Evolutionary conservation across 306 rosid species (phyloP).

Genomic region (Gastrolobium villosum): DNA sequence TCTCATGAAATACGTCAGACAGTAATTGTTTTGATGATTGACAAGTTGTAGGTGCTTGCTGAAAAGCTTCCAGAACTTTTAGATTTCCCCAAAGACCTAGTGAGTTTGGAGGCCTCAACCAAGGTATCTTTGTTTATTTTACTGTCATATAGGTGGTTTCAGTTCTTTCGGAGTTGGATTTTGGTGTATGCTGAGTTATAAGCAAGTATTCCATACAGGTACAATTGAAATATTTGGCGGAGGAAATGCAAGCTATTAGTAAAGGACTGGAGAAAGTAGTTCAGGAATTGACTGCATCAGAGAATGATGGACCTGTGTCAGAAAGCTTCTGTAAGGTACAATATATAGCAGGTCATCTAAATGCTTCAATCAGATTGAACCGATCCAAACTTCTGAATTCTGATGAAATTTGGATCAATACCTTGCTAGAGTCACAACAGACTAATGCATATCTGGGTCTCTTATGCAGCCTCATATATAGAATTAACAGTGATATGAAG

Average conservation of each 20-base stretch:
- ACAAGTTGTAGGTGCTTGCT: slow-evolving; percentile 77
- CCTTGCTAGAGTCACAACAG: background rate
- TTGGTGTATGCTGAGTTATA: slow-evolving; percentile 38
- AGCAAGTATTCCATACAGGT: slow-evolving; percentile 63
- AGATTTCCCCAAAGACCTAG: slow-evolving; percentile 81
- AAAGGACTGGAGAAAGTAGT: slow-evolving; percentile 96
- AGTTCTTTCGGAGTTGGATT: slow-evolving; percentile 33
- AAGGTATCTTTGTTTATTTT: slow-evolving; percentile 64
- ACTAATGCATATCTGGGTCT: slow-evolving; percentile 8
- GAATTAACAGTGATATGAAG: background rate
- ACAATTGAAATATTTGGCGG: slow-evolving; percentile 96
- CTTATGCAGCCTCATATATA: slow-evolving; percentile 3
- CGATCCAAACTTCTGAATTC: slow-evolving; percentile 4
- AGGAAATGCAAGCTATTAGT: slow-evolving; percentile 97
- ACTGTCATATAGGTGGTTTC: slow-evolving; percentile 29
- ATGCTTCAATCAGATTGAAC: slow-evolving; percentile 24
- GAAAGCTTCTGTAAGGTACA: slow-evolving; percentile 85
- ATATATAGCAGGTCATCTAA: slow-evolving; percentile 17
- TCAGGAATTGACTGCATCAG: slow-evolving; percentile 89
- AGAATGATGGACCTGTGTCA: slow-evolving; percentile 87
- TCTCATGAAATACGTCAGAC: slow-evolving; percentile 15
- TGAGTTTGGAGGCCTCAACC: slow-evolving; percentile 81
- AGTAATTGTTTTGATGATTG: slow-evolving; percentile 47
- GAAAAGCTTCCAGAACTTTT: slow-evolving; percentile 94
- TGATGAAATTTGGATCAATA: slow-evolving; percentile 24